Conservation (phyloP, 2,329 filamentous ascomycete species). For the Colletotrichum sp. region DNA sequence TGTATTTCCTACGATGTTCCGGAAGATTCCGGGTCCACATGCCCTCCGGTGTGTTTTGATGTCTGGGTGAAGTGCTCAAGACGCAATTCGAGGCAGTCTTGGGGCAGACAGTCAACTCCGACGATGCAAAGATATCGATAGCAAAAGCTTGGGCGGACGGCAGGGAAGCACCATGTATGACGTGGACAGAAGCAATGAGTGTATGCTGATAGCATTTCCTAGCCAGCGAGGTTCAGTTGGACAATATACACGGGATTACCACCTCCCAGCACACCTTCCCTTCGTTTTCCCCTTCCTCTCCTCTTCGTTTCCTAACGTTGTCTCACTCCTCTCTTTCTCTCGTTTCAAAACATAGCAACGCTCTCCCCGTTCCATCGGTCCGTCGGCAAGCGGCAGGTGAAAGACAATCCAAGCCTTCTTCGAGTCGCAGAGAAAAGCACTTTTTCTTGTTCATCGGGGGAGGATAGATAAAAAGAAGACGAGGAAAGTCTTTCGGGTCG, state of each 20-base stretch:
- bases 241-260: slow-evolving; percentile 44
- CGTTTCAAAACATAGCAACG: not conserved
- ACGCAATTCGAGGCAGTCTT: not conserved
- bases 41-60: not conserved
- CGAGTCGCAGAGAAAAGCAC: slow-evolving; percentile 1
- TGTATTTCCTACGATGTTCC: not conserved
- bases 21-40: not conserved
- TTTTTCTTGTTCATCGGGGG: not conserved
- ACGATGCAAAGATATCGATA: not conserved
- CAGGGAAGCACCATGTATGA: not conserved
- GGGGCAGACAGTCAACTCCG: not conserved
- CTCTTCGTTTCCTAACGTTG: not conserved
- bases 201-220: slow-evolving; percentile 21
- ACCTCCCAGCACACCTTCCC: slow-evolving; percentile 23
- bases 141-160: not conserved
- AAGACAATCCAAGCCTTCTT: not conserved
- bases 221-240: slow-evolving; percentile 22
- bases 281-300: not conserved
- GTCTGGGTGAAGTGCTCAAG: not conserved
- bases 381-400: slow-evolving; percentile 10
- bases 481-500: not conserved
- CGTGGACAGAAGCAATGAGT: not conserved
- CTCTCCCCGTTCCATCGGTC: slow-evolving; percentile 1
- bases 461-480: not conserved
- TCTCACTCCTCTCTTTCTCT: not conserved